Percentiles rank a stretch among this genome's conserved stretches.
Evolutionary conservation across 2,329 filamentous ascomycete species (phyloP).

Genomic region (Trichoderma breve): DNA sequence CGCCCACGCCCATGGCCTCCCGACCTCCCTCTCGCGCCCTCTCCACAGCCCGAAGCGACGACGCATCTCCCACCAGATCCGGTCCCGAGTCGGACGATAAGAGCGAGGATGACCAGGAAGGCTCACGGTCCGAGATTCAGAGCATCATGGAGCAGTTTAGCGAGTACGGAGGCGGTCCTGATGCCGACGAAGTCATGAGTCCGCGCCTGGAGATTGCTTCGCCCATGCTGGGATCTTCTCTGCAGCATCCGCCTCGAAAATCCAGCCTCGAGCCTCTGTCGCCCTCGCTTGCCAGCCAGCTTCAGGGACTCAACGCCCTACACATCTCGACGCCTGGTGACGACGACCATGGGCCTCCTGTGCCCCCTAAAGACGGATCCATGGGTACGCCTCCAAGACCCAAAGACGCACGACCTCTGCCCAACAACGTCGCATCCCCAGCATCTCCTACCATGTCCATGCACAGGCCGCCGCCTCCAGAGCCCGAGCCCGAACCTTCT

Average conservation of each 20-base stretch:
- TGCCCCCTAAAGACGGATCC: slow-evolving; percentile 59
- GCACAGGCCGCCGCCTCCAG: slow-evolving; percentile 66
- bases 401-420: slow-evolving; percentile 38
- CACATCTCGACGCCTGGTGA: slow-evolving; percentile 40
- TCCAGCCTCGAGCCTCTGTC: slow-evolving; percentile 79
- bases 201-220: slow-evolving; percentile 80
- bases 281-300: slow-evolving; percentile 47
- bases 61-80: slow-evolving; percentile 52
- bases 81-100: slow-evolving; percentile 57
- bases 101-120: slow-evolving; percentile 65
- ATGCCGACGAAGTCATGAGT: slow-evolving; percentile 85
- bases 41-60: slow-evolving; percentile 48
- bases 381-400: slow-evolving; percentile 38
- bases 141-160: slow-evolving; percentile 97
- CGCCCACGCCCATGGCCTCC: slow-evolving; percentile 54
- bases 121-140: slow-evolving; percentile 83
- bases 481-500: slow-evolving; percentile 74
- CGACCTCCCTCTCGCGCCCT: slow-evolving; percentile 59
- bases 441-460: slow-evolving; percentile 50
- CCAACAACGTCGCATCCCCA: slow-evolving; percentile 34
- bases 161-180: slow-evolving; percentile 67
- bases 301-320: slow-evolving; percentile 47
- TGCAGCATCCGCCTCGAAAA: slow-evolving; percentile 74
- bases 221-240: slow-evolving; percentile 65
- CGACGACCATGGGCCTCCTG: slow-evolving; percentile 54